Conservation (phyloP, 1,139 yeast genomes). For the Yamadazyma atmosphaerica region DNA sequence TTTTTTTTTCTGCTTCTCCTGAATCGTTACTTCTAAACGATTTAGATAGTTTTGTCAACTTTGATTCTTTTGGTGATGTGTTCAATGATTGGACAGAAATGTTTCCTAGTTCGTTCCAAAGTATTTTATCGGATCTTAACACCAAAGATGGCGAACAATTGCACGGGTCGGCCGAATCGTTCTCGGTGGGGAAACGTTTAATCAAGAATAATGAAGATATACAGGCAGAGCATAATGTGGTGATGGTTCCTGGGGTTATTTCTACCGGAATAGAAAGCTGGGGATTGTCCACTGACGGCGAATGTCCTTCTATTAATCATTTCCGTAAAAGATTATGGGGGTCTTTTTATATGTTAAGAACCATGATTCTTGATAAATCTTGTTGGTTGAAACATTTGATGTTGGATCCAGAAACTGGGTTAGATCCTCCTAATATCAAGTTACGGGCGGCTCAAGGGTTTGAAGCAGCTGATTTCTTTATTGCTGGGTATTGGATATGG, state of each 20-base stretch:
- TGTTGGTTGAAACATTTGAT: conserved; percentile 93
- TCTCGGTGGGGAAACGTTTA: conserved; percentile 81
- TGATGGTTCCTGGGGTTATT: conserved; percentile 94
- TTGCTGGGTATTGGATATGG: conserved; percentile 99
- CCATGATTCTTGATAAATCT: conserved; percentile 86
- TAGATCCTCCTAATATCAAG: conserved; percentile 82
- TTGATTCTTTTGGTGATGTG: conserved; percentile 50
- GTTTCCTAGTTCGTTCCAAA: conserved; percentile 65
- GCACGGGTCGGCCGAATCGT: conserved; percentile 71
- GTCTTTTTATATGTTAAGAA: conserved; percentile 87
- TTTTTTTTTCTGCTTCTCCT: conserved; percentile 56
- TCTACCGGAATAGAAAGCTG: conserved; percentile 95
- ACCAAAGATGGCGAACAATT: conserved; percentile 28
- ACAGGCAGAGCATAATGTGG: conserved; percentile 68
- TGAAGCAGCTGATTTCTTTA: conserved; percentile 94
- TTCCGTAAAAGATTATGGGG: conserved; percentile 96
- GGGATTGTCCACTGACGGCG: conserved; percentile 64
- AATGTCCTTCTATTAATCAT: conserved; percentile 79
- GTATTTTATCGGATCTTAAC: conserved; percentile 59
- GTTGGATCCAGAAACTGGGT: conserved; percentile 87
- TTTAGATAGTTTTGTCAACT: conserved; percentile 55
- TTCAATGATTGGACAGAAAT: conserved; percentile 58
- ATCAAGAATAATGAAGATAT: conserved; percentile 45
- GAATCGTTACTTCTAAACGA: conserved; percentile 42
- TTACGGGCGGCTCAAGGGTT: conserved; percentile 94